Percentiles rank a stretch among this genome's conserved stretches.
phyloP scores from a whole-genome alignment of 768 basidiomycete genomes.

The Leccinum longicurvipes region DNA sequence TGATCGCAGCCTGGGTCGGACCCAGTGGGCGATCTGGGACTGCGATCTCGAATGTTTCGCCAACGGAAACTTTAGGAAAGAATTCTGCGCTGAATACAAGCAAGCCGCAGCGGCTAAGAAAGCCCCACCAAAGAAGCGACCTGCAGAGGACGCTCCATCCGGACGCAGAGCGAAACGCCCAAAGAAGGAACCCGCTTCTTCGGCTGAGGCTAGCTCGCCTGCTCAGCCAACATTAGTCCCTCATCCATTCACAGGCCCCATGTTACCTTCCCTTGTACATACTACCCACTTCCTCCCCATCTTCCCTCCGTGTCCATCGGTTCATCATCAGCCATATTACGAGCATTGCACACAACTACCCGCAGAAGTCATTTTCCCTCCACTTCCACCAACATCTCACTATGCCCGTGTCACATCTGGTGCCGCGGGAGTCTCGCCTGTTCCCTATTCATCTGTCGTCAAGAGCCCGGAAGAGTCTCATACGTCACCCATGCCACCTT shows the following conservation, averaged over 20 bases:
- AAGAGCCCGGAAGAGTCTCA: conserved; percentile 25
- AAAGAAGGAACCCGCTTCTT: conserved; percentile 36
- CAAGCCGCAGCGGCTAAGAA: conserved; percentile 30
- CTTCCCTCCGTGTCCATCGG: conserved; percentile 54
- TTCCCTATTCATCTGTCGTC: conserved; percentile 22
- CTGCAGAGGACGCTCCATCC: conserved; percentile 35
- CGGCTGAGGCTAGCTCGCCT: conserved; percentile 25
- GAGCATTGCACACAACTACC: conserved; percentile 54
- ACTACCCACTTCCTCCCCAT: conserved; percentile 32
- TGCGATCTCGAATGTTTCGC: conserved; percentile 81
- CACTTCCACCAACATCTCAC: conserved; percentile 53
- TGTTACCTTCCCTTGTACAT: conserved; percentile 22
- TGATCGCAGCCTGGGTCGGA: conserved; percentile 74
- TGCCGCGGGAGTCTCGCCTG: conserved; percentile 8
- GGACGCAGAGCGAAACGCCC: conserved; percentile 46
- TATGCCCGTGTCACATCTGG: conserved; percentile 33
- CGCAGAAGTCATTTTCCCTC: conserved; percentile 71
- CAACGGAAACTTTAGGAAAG: conserved; percentile 78
- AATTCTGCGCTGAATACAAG: conserved; percentile 40
- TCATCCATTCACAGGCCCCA: conserved; percentile 10
- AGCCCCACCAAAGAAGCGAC: conserved; percentile 36
- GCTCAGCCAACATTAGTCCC: conserved; percentile 19
- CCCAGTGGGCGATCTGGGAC: conserved; percentile 85
- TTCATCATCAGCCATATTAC: conserved; percentile 75
- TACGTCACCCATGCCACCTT: conserved; percentile 30